Percentiles rank a stretch among this genome's conserved stretches.
These are phyloP conservation scores for Stemphylium lycopersici DNA, from an alignment of 2,329 filamentous ascomycete genomes.

Conservation along the genomic window DNA sequence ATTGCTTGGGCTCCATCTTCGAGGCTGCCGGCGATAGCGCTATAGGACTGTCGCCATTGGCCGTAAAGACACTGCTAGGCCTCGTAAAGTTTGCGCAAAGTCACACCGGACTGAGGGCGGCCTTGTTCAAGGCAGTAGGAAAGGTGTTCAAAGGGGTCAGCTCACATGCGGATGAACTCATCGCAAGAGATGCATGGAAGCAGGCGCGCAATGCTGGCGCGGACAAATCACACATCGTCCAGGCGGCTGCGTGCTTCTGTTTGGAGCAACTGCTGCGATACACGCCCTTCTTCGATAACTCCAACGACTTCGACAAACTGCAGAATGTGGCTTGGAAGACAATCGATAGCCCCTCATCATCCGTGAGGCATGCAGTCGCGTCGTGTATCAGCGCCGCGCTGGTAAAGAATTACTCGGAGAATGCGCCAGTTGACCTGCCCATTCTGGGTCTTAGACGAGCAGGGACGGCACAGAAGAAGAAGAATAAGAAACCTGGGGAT, in stretches of 20 bases:
- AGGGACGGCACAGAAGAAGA: conserved; percentile 70
- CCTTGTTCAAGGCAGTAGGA: conserved; percentile 74
- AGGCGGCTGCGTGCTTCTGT: conserved; percentile 79
- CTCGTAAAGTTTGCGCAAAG: conserved; percentile 78
- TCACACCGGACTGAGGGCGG: conserved; percentile 81
- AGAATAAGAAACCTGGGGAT: conserved; percentile 68
- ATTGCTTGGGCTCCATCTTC: conserved; percentile 87
- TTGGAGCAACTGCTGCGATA: conserved; percentile 73
- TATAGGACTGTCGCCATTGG: conserved; percentile 78
- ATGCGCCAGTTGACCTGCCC: conserved; percentile 49
- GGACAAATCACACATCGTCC: conserved; percentile 84
- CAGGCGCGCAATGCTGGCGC: conserved; percentile 77
- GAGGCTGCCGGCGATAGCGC: conserved; percentile 92
- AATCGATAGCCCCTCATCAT: conserved; percentile 76
- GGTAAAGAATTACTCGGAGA: conserved; percentile 77
- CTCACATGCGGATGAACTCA: conserved; percentile 78
- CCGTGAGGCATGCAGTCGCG: conserved; percentile 83
- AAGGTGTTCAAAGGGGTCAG: conserved; percentile 79
- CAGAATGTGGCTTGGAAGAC: conserved; percentile 84
- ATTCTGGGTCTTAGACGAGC: conserved; percentile 54
- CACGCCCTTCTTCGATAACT: conserved; percentile 85
- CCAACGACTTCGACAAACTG: conserved; percentile 87
- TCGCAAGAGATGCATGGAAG: conserved; percentile 94
- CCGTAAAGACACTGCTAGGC: conserved; percentile 75
- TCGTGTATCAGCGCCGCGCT: conserved; percentile 84